These are phyloP conservation scores for Corylus heterophylla DNA, from an alignment of 306 rosid genomes.

Conservation along the genomic window DNA sequence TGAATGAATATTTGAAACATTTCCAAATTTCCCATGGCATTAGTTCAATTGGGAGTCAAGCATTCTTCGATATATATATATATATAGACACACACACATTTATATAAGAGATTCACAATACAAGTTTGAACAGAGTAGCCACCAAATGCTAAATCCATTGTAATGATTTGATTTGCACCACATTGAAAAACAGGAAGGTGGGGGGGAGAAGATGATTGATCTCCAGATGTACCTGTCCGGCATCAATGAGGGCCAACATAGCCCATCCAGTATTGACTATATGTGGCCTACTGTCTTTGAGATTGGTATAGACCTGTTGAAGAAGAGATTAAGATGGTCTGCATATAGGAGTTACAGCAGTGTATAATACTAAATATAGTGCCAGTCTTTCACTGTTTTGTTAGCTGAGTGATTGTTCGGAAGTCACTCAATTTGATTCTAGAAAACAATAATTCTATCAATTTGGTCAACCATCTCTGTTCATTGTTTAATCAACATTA, in stretches of 20 bases:
- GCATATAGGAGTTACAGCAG: slow-evolving; percentile 10
- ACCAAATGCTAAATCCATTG: background rate
- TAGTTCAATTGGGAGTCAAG: no score
- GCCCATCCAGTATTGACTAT: slow-evolving; percentile 83
- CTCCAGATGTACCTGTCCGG: slow-evolving; percentile 56
- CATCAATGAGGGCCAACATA: slow-evolving; percentile 69
- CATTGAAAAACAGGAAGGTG: background rate
- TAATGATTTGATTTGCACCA: background rate
- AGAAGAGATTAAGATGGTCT: slow-evolving; percentile 11
- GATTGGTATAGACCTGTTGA: slow-evolving; percentile 69
- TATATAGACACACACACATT: no score
- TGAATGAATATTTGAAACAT: background rate
- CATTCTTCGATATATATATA: no score
- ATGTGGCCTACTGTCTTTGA: slow-evolving; percentile 61
- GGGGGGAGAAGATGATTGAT: background rate
- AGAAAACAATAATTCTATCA: background rate
- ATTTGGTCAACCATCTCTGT: background rate
- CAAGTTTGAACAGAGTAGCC: no score
- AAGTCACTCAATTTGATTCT: background rate
- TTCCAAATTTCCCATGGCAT: background rate
- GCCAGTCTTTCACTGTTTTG: background rate
- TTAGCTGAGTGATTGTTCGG: background rate
- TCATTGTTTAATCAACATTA: background rate
- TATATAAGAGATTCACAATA: no score
- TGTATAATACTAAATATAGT: slow-evolving; percentile 4